These are phyloP conservation scores for Monosporascus sp. DNA, from an alignment of 2,329 filamentous ascomycete genomes.

Conservation along the genomic window DNA sequence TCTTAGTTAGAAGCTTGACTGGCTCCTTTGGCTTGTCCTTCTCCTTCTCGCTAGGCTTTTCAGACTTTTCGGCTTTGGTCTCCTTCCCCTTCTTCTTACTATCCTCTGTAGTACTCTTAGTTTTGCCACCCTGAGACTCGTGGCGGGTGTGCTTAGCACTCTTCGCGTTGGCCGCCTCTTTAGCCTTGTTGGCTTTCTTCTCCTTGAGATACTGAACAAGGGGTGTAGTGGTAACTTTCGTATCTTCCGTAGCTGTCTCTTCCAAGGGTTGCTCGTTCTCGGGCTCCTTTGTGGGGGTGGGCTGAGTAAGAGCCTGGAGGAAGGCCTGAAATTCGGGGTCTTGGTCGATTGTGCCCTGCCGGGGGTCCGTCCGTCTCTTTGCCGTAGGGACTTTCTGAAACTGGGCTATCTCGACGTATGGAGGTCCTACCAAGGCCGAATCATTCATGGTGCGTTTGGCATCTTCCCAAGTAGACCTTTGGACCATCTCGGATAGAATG, in stretches of 20 bases:
- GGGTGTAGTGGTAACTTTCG: conserved; percentile 75
- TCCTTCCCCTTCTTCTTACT: conserved; percentile 56
- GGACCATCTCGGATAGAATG: conserved; percentile 65
- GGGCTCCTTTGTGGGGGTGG: conserved; percentile 41
- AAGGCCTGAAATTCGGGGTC: conserved; percentile 95
- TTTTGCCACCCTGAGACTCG: conserved; percentile 48
- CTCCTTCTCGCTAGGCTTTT: conserved; percentile 56
- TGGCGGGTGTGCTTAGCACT: conserved; percentile 52
- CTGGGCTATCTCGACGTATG: conserved; percentile 73
- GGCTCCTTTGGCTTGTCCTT: conserved; percentile 53
- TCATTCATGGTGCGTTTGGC: conserved; percentile 71
- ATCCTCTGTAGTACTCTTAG: conserved; percentile 43
- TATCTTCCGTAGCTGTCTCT: conserved; percentile 43
- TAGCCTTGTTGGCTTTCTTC: conserved; percentile 75
- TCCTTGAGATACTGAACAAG: conserved; percentile 86
- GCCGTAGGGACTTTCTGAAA: conserved; percentile 77
- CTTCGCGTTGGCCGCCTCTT: conserved; percentile 51
- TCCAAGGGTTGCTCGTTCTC: conserved; percentile 43
- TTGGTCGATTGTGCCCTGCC: conserved; percentile 93
- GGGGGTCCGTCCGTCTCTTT: conserved; percentile 72
- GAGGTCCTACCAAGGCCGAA: conserved; percentile 69
- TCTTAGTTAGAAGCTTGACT: conserved; percentile 60
- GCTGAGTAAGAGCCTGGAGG: conserved; percentile 78
- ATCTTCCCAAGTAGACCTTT: conserved; percentile 70
- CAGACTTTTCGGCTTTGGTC: conserved; percentile 55